These are phyloP conservation scores for Aspergillus piperis DNA, from an alignment of 2,329 filamentous ascomycete species.

Conservation along the genomic window DNA sequence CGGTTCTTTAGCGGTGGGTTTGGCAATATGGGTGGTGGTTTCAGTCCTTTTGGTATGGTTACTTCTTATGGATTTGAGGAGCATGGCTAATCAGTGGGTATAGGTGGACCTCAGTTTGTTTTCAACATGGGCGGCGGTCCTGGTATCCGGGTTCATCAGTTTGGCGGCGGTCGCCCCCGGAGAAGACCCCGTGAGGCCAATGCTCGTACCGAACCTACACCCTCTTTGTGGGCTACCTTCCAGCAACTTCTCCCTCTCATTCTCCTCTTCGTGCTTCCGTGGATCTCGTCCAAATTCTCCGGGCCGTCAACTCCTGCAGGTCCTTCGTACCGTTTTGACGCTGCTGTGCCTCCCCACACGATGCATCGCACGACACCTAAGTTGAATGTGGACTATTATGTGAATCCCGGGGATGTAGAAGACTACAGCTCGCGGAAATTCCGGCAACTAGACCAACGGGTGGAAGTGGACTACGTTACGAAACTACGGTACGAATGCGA, in stretches of 20 bases:
- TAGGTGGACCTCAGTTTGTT: constrained; percentile 78
- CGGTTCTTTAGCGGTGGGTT: constrained; percentile 85
- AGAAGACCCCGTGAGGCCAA: constrained; percentile 70
- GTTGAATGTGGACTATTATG: constrained; percentile 77
- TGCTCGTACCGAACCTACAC: constrained; percentile 53
- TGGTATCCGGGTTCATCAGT: constrained; percentile 91
- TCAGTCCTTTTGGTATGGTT: constrained; percentile 65
- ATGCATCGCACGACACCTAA: constrained; percentile 69
- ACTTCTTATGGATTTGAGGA: constrained; percentile 4
- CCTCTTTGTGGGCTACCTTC: constrained; percentile 56
- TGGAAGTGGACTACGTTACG: constrained; percentile 72
- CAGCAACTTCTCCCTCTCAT: constrained; percentile 84
- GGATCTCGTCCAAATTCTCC: constrained; percentile 77
- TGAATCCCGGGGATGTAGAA: constrained; percentile 76
- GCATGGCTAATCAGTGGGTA: constrained; percentile 7
- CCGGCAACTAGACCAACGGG: constrained; percentile 71
- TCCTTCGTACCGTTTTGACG: constrained; percentile 76
- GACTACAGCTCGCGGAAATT: constrained; percentile 71
- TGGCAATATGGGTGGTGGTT: constrained; percentile 55
- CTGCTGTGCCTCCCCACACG: constrained; percentile 69
- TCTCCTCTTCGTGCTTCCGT: constrained; percentile 81
- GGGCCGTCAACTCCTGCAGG: constrained; percentile 56
- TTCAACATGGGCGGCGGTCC: constrained; percentile 94
- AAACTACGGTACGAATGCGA: constrained; percentile 72
- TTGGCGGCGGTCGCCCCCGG: constrained; percentile 77